Evolutionary conservation across 352 stramenopile species (phyloP), one percentile per base, ranked within the genome.

Genomic region (Pythium graminicola): DNA sequence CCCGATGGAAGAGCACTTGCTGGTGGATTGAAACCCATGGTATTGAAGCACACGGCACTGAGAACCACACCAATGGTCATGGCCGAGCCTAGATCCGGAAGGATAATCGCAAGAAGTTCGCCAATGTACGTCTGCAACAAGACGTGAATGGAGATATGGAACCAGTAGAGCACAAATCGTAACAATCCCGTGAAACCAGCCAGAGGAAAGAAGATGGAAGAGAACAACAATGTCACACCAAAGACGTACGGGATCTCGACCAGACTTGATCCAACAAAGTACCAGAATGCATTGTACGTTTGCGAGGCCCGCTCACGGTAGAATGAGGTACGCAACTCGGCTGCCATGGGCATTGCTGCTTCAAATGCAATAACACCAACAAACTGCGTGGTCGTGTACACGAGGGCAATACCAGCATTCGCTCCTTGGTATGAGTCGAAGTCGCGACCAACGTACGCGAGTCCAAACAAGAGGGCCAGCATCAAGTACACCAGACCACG

Each of bases 301-400:
- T 80, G 47, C 7, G 76, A 70, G 16, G 78, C 73, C 28, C 86
- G 81, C 60, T 96, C 85, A 13, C 84, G 63, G 69, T 96, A 96
- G 44, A 89, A 97, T 20, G 85, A 81, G 26, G 86, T 79, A 22
- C 88, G 73, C 54, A 97, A 76, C 33, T 85, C 76, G 56, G 86
- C 76, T 28, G 91, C 83, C 16, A 96, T 56, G 8, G 86, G 74
- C 11, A 97, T 42, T 0, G 85, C 73, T 4, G 65, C 83, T 35
- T 92, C 74, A 42, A 95, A 85, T 14, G 74, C 78, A 6, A 93
- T 80, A 40, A 93, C 72, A 23, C 67, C 71, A 42, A 94, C 73
- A 56, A 97, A 97, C 42, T 86, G 47, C 4, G 87, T 89, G 3
- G 79, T 76, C 1, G 88, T 59, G 65, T 93, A 97, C 19, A 96